A percentile compares a stretch with the other conserved stretches of the same genome.
phyloP scores from a whole-genome alignment of 192 early-diverging fungal genomes.

The Linnemannia zychae region DNA sequence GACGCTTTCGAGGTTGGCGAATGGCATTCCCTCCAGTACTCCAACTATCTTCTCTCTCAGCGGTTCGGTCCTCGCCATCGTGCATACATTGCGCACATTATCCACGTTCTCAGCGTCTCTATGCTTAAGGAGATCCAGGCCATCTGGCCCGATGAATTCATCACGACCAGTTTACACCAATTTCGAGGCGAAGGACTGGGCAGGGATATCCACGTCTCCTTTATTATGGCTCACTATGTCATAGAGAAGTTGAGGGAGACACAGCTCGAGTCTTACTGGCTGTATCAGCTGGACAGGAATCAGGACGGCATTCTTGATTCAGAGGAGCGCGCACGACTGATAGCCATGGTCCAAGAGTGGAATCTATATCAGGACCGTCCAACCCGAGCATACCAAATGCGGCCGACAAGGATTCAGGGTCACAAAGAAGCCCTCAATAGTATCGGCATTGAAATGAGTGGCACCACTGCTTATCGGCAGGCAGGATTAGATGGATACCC shows the following conservation, averaged over 20 bases:
- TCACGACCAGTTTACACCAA: conserved; percentile 42
- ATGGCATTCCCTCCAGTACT: conserved; percentile 56
- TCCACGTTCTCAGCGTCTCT: conserved; percentile 52
- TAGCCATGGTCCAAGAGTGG: conserved; percentile 24
- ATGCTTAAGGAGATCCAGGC: conserved; percentile 52
- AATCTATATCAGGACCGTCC: conserved; percentile 17
- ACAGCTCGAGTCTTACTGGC: conserved; percentile 55
- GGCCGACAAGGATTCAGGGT: conserved; percentile 23
- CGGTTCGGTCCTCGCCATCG: conserved; percentile 58
- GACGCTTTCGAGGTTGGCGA: conserved; percentile 45
- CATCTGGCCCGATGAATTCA: conserved; percentile 51
- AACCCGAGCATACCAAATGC: not conserved
- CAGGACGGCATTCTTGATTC: conserved; percentile 40
- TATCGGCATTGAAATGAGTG: conserved; percentile 24
- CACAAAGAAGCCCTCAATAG: conserved; percentile 15
- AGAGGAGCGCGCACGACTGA: conserved; percentile 38
- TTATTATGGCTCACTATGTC: conserved; percentile 60
- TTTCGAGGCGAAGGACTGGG: conserved; percentile 55
- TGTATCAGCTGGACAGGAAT: conserved; percentile 45
- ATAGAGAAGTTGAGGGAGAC: conserved; percentile 57
- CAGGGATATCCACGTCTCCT: conserved; percentile 47
- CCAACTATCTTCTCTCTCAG: conserved; percentile 53
- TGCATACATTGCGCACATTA: conserved; percentile 52
- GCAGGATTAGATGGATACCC: conserved; percentile 58
- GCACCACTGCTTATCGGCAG: conserved; percentile 25